These are phyloP conservation scores for Wickerhamiella pararugosa DNA, from an alignment of 1,139 yeast species.

Conservation along the genomic window DNA sequence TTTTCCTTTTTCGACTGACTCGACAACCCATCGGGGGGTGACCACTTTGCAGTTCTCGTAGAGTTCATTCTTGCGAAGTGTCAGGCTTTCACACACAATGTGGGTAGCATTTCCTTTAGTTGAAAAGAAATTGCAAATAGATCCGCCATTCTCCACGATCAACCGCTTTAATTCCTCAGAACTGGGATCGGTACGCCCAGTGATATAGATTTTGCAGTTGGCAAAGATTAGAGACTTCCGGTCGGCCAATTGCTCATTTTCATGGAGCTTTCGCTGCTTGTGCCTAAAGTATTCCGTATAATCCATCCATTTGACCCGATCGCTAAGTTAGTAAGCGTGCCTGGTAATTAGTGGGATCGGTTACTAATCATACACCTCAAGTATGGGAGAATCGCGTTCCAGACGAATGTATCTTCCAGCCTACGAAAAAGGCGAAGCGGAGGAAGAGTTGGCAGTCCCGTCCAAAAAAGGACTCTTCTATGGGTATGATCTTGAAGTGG, in stretches of 20 bases:
- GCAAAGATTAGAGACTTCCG: conserved; percentile 33
- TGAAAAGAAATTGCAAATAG: conserved; percentile 48
- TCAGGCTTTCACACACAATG: conserved; percentile 61
- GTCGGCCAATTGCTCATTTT: background rate
- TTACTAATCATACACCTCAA: no score
- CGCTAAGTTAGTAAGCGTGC: no score
- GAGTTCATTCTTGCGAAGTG: conserved; percentile 58
- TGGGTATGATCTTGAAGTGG: conserved; percentile 12
- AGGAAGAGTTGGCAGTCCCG: conserved; percentile 1
- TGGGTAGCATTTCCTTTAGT: conserved; percentile 71
- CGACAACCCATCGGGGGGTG: conserved; percentile 67
- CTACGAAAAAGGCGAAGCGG: conserved; percentile 4
- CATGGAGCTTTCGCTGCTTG: background rate
- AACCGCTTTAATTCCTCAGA: conserved; percentile 54
- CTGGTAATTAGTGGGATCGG: no score
- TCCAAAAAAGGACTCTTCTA: background rate
- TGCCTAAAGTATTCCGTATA: conserved; percentile 1
- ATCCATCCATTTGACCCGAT: conserved; percentile 1
- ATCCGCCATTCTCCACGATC: conserved; percentile 69
- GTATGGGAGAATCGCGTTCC: no score
- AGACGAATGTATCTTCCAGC: conserved; percentile 3
- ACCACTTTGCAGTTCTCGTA: conserved; percentile 62
- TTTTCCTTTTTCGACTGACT: conserved; percentile 36
- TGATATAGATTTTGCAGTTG: conserved; percentile 56
- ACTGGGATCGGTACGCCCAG: conserved; percentile 77